phyloP scores from a whole-genome alignment of 805 yeast species.

The Ogataea trehalophila region DNA sequence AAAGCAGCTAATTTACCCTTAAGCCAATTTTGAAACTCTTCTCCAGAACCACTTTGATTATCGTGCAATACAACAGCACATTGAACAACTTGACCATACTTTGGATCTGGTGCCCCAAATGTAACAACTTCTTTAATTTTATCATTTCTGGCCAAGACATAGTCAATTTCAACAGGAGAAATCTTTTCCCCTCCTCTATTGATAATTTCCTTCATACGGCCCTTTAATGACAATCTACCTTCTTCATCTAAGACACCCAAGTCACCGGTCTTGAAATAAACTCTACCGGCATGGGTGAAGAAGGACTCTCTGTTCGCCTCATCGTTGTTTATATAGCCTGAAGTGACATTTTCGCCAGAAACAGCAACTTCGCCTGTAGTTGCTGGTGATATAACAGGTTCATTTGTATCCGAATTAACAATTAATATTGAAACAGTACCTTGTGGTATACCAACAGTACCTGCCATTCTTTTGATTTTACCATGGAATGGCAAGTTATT shows the following conservation, averaged over 20 bases:
- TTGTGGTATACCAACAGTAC: constrained; percentile 58
- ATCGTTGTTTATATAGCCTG: constrained; percentile 66
- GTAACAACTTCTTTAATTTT: constrained; percentile 67
- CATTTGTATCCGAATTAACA: constrained; percentile 41
- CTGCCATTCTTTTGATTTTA: constrained; percentile 59
- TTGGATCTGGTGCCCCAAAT: constrained; percentile 61
- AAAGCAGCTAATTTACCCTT: constrained; percentile 44
- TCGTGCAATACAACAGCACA: constrained; percentile 60
- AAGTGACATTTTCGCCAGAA: constrained; percentile 63
- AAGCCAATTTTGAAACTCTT: constrained; percentile 45
- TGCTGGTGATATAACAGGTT: constrained; percentile 44
- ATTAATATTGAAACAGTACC: constrained; percentile 66
- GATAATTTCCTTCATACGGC: constrained; percentile 69
- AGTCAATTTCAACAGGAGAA: constrained; percentile 67
- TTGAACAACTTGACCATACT: constrained; percentile 67
- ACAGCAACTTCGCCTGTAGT: constrained; percentile 65
- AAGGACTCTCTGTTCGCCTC: constrained; percentile 64
- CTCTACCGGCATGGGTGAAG: constrained; percentile 9
- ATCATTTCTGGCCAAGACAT: constrained; percentile 53
- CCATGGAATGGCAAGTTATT: constrained; percentile 48
- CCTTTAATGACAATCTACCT: constrained; percentile 57
- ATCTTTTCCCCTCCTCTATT: constrained; percentile 78
- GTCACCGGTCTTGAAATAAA: constrained; percentile 68
- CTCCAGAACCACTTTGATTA: constrained; percentile 32
- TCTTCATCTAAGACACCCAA: constrained; percentile 60